A percentile compares a stretch with the other conserved stretches of the same genome.
These are phyloP conservation scores for Aspergillus fumigatus DNA, from an alignment of 2,329 filamentous ascomycete genomes.

Conservation along the genomic window DNA sequence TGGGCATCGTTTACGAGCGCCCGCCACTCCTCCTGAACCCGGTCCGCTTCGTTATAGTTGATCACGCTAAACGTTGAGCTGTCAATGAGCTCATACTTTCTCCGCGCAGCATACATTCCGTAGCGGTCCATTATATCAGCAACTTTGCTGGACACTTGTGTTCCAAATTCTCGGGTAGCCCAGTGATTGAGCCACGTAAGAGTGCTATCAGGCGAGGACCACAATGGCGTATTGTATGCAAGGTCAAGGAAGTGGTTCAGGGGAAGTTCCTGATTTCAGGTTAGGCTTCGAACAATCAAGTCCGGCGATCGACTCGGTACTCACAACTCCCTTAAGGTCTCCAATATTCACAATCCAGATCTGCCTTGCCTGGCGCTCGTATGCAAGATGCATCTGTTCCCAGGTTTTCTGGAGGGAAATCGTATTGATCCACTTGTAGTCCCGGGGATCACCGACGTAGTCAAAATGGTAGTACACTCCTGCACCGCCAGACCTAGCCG, in stretches of 20 bases:
- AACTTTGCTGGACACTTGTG: slow-evolving; percentile 45
- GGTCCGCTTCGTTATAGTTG: slow-evolving; percentile 62
- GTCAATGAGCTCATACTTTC: slow-evolving; percentile 61
- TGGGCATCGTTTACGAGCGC: slow-evolving; percentile 52
- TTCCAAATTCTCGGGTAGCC: slow-evolving; percentile 55
- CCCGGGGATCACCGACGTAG: slow-evolving; percentile 58
- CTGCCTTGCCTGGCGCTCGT: slow-evolving; percentile 53
- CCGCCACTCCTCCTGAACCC: slow-evolving; percentile 53
- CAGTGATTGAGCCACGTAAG: slow-evolving; percentile 54
- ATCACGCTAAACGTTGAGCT: slow-evolving; percentile 56
- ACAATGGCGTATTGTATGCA: slow-evolving; percentile 59
- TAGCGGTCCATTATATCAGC: slow-evolving; percentile 53
- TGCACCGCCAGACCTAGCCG: slow-evolving; percentile 55
- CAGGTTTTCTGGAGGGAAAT: slow-evolving; percentile 61
- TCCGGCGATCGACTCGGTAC: slow-evolving; percentile 8
- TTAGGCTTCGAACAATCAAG: slow-evolving; percentile 6
- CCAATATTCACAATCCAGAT: slow-evolving; percentile 67
- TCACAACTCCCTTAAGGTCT: slow-evolving; percentile 57
- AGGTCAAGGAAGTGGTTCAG: slow-evolving; percentile 65
- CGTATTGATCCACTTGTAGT: slow-evolving; percentile 63
- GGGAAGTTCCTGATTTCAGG: slow-evolving; percentile 49
- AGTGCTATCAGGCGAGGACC: slow-evolving; percentile 51
- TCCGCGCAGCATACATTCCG: slow-evolving; percentile 52
- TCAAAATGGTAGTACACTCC: slow-evolving; percentile 61
- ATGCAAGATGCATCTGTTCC: slow-evolving; percentile 61